Evolutionary conservation across 495 filamentous ascomycete species (phyloP).

Genomic region (Podospora conica): DNA sequence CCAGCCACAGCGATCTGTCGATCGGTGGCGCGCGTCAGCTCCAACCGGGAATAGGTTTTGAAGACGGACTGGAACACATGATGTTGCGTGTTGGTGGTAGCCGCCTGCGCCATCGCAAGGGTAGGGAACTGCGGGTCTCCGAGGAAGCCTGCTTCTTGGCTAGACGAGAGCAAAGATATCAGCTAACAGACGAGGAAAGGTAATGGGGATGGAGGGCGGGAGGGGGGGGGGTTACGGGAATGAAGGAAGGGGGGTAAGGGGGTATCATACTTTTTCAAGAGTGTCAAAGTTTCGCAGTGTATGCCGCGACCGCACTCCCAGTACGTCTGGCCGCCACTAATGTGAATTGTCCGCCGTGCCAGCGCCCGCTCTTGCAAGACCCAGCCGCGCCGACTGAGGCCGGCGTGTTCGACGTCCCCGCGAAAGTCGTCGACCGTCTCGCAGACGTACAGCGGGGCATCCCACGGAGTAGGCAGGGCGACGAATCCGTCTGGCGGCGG

Average conservation of each 20-base stretch:
- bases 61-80: no score
- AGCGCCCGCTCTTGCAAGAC: constrained; percentile 37
- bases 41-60: no score
- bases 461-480: neutral
- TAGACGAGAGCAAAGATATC: neutral
- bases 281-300: constrained; percentile 29
- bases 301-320: constrained; percentile 37
- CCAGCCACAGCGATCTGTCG: no score
- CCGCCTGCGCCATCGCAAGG: neutral
- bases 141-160: neutral
- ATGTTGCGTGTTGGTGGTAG: neutral
- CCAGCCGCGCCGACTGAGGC: constrained; percentile 34
- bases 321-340: constrained; percentile 31
- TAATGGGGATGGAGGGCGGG: neutral
- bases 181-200: neutral
- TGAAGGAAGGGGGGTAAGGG: neutral
- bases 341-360: constrained; percentile 35
- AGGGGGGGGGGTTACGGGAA: neutral
- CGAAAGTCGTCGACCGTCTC: constrained; percentile 27
- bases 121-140: neutral
- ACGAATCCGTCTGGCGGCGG: constrained; percentile 1
- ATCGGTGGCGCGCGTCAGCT: no score
- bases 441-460: constrained; percentile 19
- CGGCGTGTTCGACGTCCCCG: constrained; percentile 23
- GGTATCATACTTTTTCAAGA: constrained; percentile 25